Conservation (phyloP, 768 basidiomycete genomes). For the Russula earlei region DNA sequence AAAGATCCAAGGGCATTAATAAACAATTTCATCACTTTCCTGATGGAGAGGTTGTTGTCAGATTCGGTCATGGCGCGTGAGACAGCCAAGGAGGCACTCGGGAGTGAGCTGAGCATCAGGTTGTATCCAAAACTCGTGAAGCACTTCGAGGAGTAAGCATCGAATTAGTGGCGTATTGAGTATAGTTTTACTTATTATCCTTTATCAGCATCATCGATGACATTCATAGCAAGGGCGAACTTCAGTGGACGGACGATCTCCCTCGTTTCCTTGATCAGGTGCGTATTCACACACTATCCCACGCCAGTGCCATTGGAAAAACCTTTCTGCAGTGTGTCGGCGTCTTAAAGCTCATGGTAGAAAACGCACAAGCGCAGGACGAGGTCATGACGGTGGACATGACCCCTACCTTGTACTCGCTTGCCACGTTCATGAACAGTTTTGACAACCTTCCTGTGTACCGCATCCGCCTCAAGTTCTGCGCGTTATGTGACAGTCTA, state of each 20-base stretch:
- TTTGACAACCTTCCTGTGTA: slow-evolving; percentile 44
- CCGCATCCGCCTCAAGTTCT: slow-evolving; percentile 69
- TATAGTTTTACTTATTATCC: background rate
- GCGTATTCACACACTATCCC: background rate
- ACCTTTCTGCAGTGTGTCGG: slow-evolving; percentile 46
- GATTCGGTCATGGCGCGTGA: slow-evolving; percentile 64
- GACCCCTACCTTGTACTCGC: slow-evolving; percentile 31
- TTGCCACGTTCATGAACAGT: slow-evolving; percentile 58
- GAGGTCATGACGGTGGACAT: slow-evolving; percentile 42
- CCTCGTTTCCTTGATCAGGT: slow-evolving; percentile 70
- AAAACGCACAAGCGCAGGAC: slow-evolving; percentile 53
- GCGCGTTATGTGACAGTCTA: slow-evolving; percentile 57
- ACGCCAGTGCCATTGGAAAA: background rate
- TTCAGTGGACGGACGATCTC: slow-evolving; percentile 35
- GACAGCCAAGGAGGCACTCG: slow-evolving; percentile 69
- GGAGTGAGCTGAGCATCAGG: slow-evolving; percentile 64
- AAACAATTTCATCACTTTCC: slow-evolving; percentile 52
- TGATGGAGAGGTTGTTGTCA: slow-evolving; percentile 61
- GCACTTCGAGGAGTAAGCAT: slow-evolving; percentile 63
- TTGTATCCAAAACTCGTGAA: slow-evolving; percentile 59
- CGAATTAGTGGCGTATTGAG: background rate
- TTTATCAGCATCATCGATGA: slow-evolving; percentile 41
- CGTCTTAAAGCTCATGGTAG: slow-evolving; percentile 70
- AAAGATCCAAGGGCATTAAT: slow-evolving; percentile 50
- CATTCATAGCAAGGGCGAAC: slow-evolving; percentile 39